phyloP scores from a whole-genome alignment of 495 filamentous ascomycete species.

The Acidiella bohemica region DNA sequence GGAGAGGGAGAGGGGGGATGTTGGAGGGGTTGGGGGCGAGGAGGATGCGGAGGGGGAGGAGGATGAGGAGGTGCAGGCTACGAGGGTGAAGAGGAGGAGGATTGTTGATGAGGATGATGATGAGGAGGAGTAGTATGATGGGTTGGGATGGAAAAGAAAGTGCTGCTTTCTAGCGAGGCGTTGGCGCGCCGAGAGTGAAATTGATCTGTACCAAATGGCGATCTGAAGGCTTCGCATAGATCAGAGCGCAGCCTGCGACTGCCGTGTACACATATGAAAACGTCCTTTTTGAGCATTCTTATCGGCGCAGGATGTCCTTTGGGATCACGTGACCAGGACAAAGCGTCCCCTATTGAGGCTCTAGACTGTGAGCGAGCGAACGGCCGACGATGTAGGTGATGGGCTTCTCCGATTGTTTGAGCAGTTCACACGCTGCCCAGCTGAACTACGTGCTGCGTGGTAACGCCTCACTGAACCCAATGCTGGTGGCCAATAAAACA shows the following conservation, averaged over 20 bases:
- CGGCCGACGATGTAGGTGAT: no score
- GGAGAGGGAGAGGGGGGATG: constrained; percentile 1
- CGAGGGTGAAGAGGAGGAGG: constrained; percentile 23
- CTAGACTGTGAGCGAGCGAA: no score
- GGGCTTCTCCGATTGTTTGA: no score
- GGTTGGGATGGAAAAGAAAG: no score
- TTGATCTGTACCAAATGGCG: not conserved
- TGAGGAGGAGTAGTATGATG: constrained; percentile 21
- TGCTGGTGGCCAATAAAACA: not conserved
- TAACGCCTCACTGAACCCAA: not conserved
- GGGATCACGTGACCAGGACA: no score
- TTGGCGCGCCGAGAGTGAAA: not conserved
- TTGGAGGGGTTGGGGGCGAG: constrained; percentile 15
- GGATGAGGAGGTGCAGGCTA: constrained; percentile 22
- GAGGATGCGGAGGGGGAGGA: constrained; percentile 19
- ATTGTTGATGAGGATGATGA: constrained; percentile 30
- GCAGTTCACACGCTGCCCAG: no score
- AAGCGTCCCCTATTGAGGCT: no score
- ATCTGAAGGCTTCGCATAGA: no score
- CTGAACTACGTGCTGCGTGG: not conserved
- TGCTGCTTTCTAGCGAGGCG: constrained; percentile 5
- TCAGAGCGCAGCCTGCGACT: no score
- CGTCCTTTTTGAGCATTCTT: no score
- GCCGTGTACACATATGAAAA: no score
- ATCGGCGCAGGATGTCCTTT: no score